Conservation (phyloP, 2,329 filamentous ascomycete species). For the Escovopsis sp. region DNA sequence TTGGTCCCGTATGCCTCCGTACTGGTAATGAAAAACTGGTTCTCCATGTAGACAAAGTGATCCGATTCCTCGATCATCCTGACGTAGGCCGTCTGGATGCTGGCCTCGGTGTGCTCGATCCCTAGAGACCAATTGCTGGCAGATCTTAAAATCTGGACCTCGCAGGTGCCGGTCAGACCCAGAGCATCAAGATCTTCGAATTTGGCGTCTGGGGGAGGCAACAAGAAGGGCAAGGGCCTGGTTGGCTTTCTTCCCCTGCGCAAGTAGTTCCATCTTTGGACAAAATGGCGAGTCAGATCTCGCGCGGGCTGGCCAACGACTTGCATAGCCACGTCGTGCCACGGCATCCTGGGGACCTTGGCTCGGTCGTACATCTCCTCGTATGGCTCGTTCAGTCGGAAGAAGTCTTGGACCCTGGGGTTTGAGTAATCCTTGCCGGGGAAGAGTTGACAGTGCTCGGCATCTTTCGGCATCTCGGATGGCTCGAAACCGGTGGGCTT, state of each 20-base stretch:
- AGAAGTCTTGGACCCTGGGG: conserved; percentile 89
- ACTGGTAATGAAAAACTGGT: conserved; percentile 95
- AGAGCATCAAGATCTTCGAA: conserved; percentile 73
- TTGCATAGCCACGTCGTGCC: conserved; percentile 98
- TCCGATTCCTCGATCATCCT: conserved; percentile 92
- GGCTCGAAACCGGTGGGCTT: conserved; percentile 89
- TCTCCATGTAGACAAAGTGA: conserved; percentile 97
- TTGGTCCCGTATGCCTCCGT: conserved; percentile 76
- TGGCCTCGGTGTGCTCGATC: conserved; percentile 75
- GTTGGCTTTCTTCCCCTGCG: conserved; percentile 86
- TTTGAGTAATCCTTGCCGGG: conserved; percentile 98
- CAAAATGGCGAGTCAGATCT: conserved; percentile 88
- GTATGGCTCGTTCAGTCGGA: conserved; percentile 81
- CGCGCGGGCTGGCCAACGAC: conserved; percentile 90
- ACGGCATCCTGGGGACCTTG: conserved; percentile 85
- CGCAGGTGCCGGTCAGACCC: conserved; percentile 84
- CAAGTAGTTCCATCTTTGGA: conserved; percentile 96
- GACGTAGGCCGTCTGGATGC: conserved; percentile 89
- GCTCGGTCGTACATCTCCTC: conserved; percentile 97
- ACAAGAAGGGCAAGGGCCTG: conserved; percentile 78
- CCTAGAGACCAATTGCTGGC: conserved; percentile 86
- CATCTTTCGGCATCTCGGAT: conserved; percentile 60
- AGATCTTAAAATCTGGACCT: conserved; percentile 89
- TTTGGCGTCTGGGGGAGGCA: conserved; percentile 87
- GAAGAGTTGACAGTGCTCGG: conserved; percentile 90